Conservation (phyloP, 2,329 filamentous ascomycete species). For the Microdochium paspali region DNA sequence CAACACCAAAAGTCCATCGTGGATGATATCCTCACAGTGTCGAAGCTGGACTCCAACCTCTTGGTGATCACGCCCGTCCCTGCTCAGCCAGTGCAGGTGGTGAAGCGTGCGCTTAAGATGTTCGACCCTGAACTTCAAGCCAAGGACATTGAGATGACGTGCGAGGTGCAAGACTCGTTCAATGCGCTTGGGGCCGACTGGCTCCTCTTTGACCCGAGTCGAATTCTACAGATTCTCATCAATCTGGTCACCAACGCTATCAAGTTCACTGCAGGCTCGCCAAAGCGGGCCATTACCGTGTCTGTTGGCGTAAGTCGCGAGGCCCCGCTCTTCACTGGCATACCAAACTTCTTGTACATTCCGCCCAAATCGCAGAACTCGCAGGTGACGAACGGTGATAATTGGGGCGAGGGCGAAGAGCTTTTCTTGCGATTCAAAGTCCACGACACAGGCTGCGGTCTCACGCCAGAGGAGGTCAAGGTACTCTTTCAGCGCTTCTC, state of each 20-base stretch:
- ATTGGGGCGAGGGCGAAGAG: conserved; percentile 21
- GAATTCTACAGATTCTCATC: conserved; percentile 50
- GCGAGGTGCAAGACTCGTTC: conserved; percentile 37
- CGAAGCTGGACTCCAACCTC: conserved; percentile 44
- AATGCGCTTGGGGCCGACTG: conserved; percentile 39
- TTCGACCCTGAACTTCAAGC: conserved; percentile 46
- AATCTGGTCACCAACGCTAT: conserved; percentile 53
- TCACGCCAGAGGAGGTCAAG: conserved; percentile 53
- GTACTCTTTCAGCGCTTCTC: conserved; percentile 59
- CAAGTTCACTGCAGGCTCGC: conserved; percentile 39
- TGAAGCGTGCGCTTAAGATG: conserved; percentile 46
- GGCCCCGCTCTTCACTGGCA: conserved; percentile 17
- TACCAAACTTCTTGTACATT: conserved; percentile 19
- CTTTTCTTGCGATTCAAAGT: conserved; percentile 41
- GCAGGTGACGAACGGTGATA: conserved; percentile 10
- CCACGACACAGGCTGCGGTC: conserved; percentile 55
- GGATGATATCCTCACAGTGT: conserved; percentile 36
- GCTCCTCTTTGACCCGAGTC: conserved; percentile 46
- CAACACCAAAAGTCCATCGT: conserved; percentile 47
- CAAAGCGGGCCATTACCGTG: conserved; percentile 32
- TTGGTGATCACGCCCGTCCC: conserved; percentile 45
- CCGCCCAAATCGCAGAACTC: conserved; percentile 13
- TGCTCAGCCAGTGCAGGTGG: conserved; percentile 39
- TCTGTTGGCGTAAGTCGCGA: conserved; percentile 35
- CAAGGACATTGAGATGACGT: conserved; percentile 42